A percentile compares a stretch with the other conserved stretches of the same genome.
Evolutionary conservation across 768 basidiomycete genomes (phyloP).

Genomic region (Crepidotus variabilis): DNA sequence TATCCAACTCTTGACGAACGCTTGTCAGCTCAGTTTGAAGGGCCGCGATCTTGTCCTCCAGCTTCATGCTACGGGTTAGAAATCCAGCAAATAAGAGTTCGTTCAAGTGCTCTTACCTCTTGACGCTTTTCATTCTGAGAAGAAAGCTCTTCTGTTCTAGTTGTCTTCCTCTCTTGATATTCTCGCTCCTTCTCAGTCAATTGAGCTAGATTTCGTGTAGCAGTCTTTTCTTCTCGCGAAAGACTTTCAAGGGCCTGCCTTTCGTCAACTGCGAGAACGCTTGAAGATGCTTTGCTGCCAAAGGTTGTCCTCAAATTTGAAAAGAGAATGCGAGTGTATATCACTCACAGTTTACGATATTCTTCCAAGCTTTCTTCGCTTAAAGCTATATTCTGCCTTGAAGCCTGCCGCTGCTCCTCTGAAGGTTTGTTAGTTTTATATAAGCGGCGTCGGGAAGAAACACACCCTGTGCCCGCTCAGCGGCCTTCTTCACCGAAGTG

Average conservation of each 20-base stretch:
- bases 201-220: constrained; percentile 57
- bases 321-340: background rate
- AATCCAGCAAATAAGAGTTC: background rate
- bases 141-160: constrained; percentile 51
- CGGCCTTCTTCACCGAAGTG: constrained; percentile 57
- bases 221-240: constrained; percentile 77
- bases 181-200: constrained; percentile 69
- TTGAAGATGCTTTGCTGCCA: constrained; percentile 74
- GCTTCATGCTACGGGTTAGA: constrained; percentile 27
- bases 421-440: background rate
- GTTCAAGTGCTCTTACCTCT: constrained; percentile 41
- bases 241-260: constrained; percentile 83
- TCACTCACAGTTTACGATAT: constrained; percentile 73
- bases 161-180: constrained; percentile 52
- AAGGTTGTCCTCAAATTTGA: background rate
- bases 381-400: constrained; percentile 72
- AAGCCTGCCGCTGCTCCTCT: constrained; percentile 75
- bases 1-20: constrained; percentile 77
- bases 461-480: constrained; percentile 78
- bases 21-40: constrained; percentile 59
- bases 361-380: constrained; percentile 84
- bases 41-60: constrained; percentile 55
- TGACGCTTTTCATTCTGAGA: constrained; percentile 46
- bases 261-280: constrained; percentile 77
- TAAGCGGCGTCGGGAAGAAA: background rate